Evolutionary conservation across 2,329 filamentous ascomycete species (phyloP).

Genomic region (Acarospora socialis): DNA sequence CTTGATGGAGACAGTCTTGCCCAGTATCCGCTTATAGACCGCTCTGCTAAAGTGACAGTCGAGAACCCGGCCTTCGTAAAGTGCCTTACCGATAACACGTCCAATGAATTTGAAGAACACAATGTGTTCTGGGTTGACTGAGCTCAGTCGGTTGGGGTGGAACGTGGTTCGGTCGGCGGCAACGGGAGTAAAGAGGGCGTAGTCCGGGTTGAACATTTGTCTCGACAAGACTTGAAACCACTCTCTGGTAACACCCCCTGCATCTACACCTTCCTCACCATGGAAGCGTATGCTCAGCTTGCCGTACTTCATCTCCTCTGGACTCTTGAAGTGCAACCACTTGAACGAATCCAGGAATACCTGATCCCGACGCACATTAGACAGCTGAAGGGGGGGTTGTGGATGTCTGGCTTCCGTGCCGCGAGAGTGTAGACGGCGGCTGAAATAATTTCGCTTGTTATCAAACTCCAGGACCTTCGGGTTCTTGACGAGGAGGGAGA

Average conservation of each 20-base stretch:
- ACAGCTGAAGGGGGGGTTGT: conserved; percentile 66
- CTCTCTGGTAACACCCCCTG: conserved; percentile 90
- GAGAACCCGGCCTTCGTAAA: conserved; percentile 89
- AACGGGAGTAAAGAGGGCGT: conserved; percentile 89
- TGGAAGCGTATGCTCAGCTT: conserved; percentile 97
- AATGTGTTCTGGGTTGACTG: conserved; percentile 87
- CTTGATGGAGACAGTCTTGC: conserved; percentile 90
- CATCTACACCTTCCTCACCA: conserved; percentile 93
- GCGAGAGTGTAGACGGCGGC: conserved; percentile 71
- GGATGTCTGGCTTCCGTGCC: conserved; percentile 55
- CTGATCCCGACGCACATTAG: conserved; percentile 80
- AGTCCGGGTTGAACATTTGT: conserved; percentile 98
- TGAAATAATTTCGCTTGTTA: conserved; percentile 99
- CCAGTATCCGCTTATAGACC: conserved; percentile 93
- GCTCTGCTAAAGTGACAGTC: conserved; percentile 98
- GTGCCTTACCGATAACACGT: conserved; percentile 91
- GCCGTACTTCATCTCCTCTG: conserved; percentile 97
- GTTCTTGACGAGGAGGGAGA: conserved; percentile 91
- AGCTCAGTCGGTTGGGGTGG: conserved; percentile 90
- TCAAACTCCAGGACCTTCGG: conserved; percentile 98
- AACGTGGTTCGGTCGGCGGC: conserved; percentile 96
- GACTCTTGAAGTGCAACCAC: conserved; percentile 91
- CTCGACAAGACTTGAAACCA: conserved; percentile 97
- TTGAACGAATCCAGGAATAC: conserved; percentile 98
- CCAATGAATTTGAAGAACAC: conserved; percentile 99